Base-by-base conservation (phyloP, 225 moss, liverwort and hornwort species). In the Antitrichia curtipendula region DNA sequence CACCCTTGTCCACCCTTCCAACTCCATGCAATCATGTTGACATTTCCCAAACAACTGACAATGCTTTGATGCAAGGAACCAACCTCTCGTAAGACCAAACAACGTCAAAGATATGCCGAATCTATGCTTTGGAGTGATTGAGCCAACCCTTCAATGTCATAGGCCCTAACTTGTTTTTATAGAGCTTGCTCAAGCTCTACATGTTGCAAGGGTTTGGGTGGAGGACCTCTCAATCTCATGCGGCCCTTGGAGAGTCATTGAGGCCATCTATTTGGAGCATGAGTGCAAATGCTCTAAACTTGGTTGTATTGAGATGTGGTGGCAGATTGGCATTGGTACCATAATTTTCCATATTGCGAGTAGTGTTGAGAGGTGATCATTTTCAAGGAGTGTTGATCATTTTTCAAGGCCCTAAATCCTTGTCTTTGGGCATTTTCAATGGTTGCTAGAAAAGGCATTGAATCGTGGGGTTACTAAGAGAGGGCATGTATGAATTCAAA, bases 301-400 rank as follows among this genome's bases (percentile, higher is more conserved):
- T 13, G 29, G 60, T 62, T 2, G 1, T 62, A 1, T 16, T 62
- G 31, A 62, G 2, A 62, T 31, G 31, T 62, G 0, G 16, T 62
- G 8, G 31, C 1, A 0, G 8, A 1, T 0, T 63, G 2, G 63
- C 0, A 0, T n/a, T n/a, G n/a, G 2, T 2, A 5, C 32, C 1
- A 17, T 2, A 5, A 32, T 9, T 32, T 32, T 63, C 32, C 9
- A 32, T 17, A 63, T 32, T 63, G 8, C 0, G 4, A 2, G 4
- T 2, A 17, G 1, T 32, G 2, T 63, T n/a, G n/a, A n/a, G n/a
- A n/a, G n/a, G n/a, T n/a, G n/a, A n/a, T n/a, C n/a, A n/a, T n/a
- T n/a, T n/a, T n/a, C n/a, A n/a, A n/a, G 1, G 3, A 63, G 32
- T 17, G 2, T 2, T 32, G 32, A 63, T 9, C 1, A 1, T 32